These are phyloP conservation scores for Saraca asoca DNA, from an alignment of 331 rosid species.

Conservation along the genomic window DNA sequence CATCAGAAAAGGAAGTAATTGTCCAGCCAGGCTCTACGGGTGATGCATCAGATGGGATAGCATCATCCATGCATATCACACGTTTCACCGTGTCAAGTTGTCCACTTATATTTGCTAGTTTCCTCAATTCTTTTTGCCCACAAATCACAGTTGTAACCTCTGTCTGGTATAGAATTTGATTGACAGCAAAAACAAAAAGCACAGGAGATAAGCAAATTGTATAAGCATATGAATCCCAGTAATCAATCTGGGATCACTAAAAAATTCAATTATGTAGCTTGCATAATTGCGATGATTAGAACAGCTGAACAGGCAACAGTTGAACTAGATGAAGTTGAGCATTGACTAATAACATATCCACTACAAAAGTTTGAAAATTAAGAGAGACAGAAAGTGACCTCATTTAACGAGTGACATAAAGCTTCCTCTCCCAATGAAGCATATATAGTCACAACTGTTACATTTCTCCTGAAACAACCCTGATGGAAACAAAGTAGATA, in stretches of 20 bases:
- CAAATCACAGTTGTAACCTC: constrained; percentile 89
- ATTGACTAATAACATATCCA: constrained; percentile 9
- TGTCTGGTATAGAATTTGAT: constrained; percentile 60
- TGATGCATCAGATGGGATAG: constrained; percentile 56
- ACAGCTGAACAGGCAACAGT: constrained; percentile 27
- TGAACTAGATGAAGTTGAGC: constrained; percentile 21
- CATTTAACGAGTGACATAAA: constrained; percentile 83
- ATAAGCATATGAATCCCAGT: constrained; percentile 10
- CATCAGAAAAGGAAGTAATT: constrained; percentile 58
- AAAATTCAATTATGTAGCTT: neutral
- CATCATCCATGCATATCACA: constrained; percentile 78
- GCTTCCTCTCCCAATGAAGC: constrained; percentile 96
- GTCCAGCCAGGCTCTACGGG: constrained; percentile 61
- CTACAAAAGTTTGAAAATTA: constrained; percentile 3
- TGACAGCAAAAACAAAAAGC: constrained; percentile 6
- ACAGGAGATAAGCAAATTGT: constrained; percentile 7
- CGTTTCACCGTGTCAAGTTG: constrained; percentile 78
- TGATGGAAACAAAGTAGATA: constrained; percentile 36
- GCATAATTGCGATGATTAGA: neutral
- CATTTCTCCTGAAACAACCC: constrained; percentile 91
- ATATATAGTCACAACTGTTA: constrained; percentile 92
- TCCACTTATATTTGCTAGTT: constrained; percentile 64
- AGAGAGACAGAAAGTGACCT: constrained; percentile 60
- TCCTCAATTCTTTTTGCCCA: constrained; percentile 81
- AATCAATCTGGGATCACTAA: constrained; percentile 17